Evolutionary conservation across 2,329 filamentous ascomycete species (phyloP), one percentile per base, ranked within the genome.

Genomic region (Botrytis elliptica): DNA sequence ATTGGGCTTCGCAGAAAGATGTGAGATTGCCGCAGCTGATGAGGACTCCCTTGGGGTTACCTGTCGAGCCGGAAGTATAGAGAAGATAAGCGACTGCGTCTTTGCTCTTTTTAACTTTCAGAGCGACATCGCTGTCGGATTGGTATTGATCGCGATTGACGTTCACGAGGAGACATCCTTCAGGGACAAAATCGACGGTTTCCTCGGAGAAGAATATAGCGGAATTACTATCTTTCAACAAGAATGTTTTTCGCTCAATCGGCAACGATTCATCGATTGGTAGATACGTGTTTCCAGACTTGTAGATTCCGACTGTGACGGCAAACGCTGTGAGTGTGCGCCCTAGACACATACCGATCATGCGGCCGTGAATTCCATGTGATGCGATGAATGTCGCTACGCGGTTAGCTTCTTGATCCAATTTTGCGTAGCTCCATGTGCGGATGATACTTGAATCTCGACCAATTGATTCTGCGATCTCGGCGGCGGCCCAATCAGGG

Each of bases 41-140:
- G 6, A 78, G 63, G 6, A 95, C 93, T 25, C 93, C 93, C 81
- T 96, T 97, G 10, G 93, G 92, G 4, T 93, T 86, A 16, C 93
- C 93, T 0, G 93, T 96, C 0, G 93, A 96, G 4, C 93, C 91
- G 18, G 88, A 91, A 76, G 89, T 92, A 83, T 95, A 96, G 81
- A 96, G 95, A 74, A 96, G 86, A 89, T 90, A 75, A 91, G 67
- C 55, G n/a, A 71, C 67, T 9, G 52, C n/a, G 29, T 70, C 52
- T 42, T 60, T 44, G 36, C 40, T 60, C n/a, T 42, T 70, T 52
- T 42, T 20, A 14, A 60, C 22, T n/a, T 59, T 18, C 16, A 42
- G n/a, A n/a, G 67, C 18, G 6, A 44, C 18, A 42, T 59, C 25
- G 8, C 22, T 38, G 9, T 38, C 36, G n/a, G 33, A 7, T 59